A percentile compares a stretch with the other conserved stretches of the same genome.
phyloP scores from a whole-genome alignment of 192 early-diverging fungal species.

The Cetraspora pellucida region DNA sequence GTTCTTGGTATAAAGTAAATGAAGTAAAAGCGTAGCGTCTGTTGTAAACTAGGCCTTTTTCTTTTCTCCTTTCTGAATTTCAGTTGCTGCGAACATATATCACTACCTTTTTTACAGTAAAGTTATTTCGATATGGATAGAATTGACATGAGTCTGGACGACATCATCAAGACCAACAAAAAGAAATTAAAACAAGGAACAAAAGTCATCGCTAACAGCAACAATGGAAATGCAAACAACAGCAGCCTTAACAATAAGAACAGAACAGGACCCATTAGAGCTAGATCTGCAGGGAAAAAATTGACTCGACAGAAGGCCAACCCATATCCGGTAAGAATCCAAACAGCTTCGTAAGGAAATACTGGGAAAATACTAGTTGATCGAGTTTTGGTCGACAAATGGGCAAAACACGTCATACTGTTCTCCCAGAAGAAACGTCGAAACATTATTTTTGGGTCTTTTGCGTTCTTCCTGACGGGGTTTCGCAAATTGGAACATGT shows the following conservation, averaged over 20 bases:
- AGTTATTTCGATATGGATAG: slow-evolving; percentile 36
- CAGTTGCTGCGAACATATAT: neutral
- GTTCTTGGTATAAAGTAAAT: no score
- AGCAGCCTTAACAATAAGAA: slow-evolving; percentile 12
- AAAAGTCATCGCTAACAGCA: neutral
- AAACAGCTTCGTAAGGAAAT: slow-evolving; percentile 12
- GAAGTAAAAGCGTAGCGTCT: no score
- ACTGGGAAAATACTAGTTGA: slow-evolving; percentile 14
- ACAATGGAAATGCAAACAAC: slow-evolving; percentile 10
- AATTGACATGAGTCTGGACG: slow-evolving; percentile 45
- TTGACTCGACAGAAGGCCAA: slow-evolving; percentile 35
- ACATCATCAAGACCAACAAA: slow-evolving; percentile 46
- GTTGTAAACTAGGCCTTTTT: no score
- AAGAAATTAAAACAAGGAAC: slow-evolving; percentile 25
- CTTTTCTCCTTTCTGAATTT: no score
- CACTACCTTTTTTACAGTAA: neutral
- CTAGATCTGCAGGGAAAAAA: slow-evolving; percentile 30
- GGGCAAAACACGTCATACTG: neutral
- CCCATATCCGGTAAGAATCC: slow-evolving; percentile 39
- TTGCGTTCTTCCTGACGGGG: slow-evolving; percentile 2
- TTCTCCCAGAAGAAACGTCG: slow-evolving; percentile 23
- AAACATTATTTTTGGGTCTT: slow-evolving; percentile 18
- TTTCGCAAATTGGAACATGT: neutral
- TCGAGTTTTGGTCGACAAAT: slow-evolving; percentile 1
- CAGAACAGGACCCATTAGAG: slow-evolving; percentile 33